Evolutionary conservation across 164 flowering plant genomes (phyloP).

Genomic region (Aristolochia contorta): DNA sequence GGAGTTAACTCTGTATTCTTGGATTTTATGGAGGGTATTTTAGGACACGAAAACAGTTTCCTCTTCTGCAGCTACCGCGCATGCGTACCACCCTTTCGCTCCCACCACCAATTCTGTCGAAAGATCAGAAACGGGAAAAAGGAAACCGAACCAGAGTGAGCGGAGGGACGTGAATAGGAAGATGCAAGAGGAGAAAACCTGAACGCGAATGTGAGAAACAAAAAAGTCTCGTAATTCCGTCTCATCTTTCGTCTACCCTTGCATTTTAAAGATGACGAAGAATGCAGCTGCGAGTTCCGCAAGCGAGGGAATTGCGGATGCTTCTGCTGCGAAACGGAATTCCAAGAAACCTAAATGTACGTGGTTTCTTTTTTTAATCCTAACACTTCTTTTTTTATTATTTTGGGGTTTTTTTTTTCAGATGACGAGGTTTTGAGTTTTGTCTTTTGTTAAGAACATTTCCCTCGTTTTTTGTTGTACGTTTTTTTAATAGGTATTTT

Average conservation of each 20-base stretch:
- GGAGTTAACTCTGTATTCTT: no score
- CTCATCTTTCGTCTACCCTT: background rate
- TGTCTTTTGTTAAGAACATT: background rate
- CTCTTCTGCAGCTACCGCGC: no score
- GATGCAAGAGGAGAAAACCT: no score
- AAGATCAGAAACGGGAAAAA: no score
- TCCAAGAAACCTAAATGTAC: conserved; percentile 27
- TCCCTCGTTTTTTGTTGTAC: no score
- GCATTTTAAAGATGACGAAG: conserved; percentile 7
- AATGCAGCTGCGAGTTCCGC: conserved; percentile 10
- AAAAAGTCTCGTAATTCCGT: background rate
- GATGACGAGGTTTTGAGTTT: background rate
- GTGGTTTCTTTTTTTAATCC: background rate
- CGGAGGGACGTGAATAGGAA: no score
- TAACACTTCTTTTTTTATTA: background rate
- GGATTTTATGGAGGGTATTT: no score
- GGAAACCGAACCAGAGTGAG: no score
- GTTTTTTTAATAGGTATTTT: no score
- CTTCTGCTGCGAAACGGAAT: conserved; percentile 17
- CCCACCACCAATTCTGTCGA: no score
- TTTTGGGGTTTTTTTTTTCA: conserved; percentile 2
- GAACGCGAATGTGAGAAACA: background rate
- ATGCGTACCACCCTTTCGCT: no score
- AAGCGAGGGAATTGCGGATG: conserved; percentile 11
- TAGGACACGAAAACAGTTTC: no score